Conservation (phyloP, 2,329 filamentous ascomycete genomes). For the Scedosporium boydii region DNA sequence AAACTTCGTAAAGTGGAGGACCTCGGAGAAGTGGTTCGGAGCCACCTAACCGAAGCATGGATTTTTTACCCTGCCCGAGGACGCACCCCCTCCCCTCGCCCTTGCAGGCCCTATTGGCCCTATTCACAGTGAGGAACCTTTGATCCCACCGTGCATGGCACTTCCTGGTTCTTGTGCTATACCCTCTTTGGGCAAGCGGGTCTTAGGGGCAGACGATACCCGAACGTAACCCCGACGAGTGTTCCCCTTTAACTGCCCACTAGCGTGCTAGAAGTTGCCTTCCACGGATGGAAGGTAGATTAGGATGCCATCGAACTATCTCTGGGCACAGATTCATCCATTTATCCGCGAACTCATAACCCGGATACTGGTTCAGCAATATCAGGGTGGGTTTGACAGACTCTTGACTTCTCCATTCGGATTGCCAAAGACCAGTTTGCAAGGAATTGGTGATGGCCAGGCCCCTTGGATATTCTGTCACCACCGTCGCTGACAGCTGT, state of each 20-base stretch:
- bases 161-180: neutral
- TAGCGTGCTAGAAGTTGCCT: neutral
- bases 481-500: too few species aligned
- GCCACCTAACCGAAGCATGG: neutral
- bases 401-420: neutral
- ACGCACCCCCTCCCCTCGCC: neutral
- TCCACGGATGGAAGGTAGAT: neutral
- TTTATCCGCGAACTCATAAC: neutral
- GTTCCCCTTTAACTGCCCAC: neutral
- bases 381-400: neutral
- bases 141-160: neutral
- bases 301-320: neutral
- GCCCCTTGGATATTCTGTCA: too few species aligned
- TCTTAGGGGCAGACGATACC: neutral
- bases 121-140: neutral
- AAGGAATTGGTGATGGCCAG: too few species aligned
- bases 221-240: conserved; percentile 1
- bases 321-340: neutral
- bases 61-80: neutral
- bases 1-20: too few species aligned
- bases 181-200: neutral
- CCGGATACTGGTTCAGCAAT: neutral
- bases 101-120: neutral
- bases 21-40: neutral
- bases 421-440: neutral